A percentile compares a stretch with the other conserved stretches of the same genome.
phyloP scores from a whole-genome alignment of 345 rosid species.

The Gossypium raimondii region DNA sequence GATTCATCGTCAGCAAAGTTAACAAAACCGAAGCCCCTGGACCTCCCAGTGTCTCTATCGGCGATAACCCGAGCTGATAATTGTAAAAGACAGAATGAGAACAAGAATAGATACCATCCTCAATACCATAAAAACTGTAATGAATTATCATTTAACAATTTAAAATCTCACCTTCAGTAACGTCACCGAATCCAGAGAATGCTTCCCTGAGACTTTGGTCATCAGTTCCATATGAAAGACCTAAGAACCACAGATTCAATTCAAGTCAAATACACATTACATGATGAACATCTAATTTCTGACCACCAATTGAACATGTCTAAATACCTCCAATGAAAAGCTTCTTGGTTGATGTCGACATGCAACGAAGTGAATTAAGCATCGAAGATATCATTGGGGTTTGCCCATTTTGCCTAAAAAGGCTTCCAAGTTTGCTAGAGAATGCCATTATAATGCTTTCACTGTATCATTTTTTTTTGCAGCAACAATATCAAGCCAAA shows the following conservation, averaged over 20 bases:
- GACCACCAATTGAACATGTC: neutral
- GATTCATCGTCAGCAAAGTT: slow-evolving; percentile 30
- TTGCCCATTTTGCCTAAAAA: slow-evolving; percentile 51
- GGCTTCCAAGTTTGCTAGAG: slow-evolving; percentile 46
- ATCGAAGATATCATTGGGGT: slow-evolving; percentile 37
- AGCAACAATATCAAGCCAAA: neutral
- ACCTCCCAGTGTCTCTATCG: slow-evolving; percentile 71
- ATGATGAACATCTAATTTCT: neutral
- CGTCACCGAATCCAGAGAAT: slow-evolving; percentile 47
- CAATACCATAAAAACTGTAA: neutral
- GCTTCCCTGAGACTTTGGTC: slow-evolving; percentile 42
- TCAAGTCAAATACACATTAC: neutral
- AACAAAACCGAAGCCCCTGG: slow-evolving; percentile 76
- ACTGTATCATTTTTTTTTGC: slow-evolving; percentile 1
- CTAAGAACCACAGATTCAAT: slow-evolving; percentile 17
- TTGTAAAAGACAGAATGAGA: slow-evolving; percentile 9
- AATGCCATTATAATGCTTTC: slow-evolving; percentile 52
- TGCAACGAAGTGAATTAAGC: slow-evolving; percentile 52
- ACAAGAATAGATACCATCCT: neutral
- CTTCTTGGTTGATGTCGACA: slow-evolving; percentile 40
- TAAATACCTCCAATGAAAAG: slow-evolving; percentile 80
- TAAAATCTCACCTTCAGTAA: slow-evolving; percentile 36
- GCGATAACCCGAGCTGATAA: slow-evolving; percentile 47
- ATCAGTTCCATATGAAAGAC: slow-evolving; percentile 46
- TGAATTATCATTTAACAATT: neutral